These are phyloP conservation scores for Phylloboletellus chloephorus DNA, from an alignment of 1,284 basidiomycete species.

Conservation along the genomic window DNA sequence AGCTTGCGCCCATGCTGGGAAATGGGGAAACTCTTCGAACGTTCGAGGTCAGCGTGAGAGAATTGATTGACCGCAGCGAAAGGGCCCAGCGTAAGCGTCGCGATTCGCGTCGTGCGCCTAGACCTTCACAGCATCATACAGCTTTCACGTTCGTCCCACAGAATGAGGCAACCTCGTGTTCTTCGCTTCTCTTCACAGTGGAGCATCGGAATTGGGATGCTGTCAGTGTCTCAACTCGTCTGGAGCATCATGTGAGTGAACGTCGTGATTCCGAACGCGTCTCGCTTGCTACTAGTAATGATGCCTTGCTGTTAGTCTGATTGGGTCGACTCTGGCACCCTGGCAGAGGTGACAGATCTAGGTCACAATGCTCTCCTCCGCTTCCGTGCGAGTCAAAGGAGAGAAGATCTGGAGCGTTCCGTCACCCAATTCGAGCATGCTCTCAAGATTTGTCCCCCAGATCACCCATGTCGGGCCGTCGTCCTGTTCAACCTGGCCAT, in stretches of 20 bases:
- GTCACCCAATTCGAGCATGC: conserved; percentile 5
- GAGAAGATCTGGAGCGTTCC: background rate
- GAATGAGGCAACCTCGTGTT: too few relatives aligned
- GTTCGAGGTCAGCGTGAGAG: background rate
- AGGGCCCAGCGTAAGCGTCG: too few relatives aligned
- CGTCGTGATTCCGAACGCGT: too few relatives aligned
- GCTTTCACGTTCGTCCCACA: too few relatives aligned
- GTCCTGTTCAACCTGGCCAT: conserved; percentile 10
- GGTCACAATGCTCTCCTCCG: conserved; percentile 4
- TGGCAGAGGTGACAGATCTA: conserved; percentile 1
- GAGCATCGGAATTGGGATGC: too few relatives aligned
- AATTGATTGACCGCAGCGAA: conserved; percentile 5
- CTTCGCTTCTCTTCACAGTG: too few relatives aligned
- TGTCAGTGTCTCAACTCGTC: too few relatives aligned
- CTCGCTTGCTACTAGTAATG: too few relatives aligned
- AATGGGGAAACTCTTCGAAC: conserved; percentile 6
- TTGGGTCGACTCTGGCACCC: background rate
- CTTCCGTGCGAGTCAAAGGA: background rate
- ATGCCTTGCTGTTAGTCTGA: background rate
- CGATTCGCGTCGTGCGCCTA: too few relatives aligned
- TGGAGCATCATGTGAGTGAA: too few relatives aligned
- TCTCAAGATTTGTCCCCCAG: conserved; percentile 3
- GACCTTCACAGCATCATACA: too few relatives aligned
- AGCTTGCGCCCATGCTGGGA: conserved; percentile 7
- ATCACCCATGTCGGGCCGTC: conserved; percentile 10